These are phyloP conservation scores for Candida sp. DNA, from an alignment of 1,139 yeast genomes.

Conservation along the genomic window DNA sequence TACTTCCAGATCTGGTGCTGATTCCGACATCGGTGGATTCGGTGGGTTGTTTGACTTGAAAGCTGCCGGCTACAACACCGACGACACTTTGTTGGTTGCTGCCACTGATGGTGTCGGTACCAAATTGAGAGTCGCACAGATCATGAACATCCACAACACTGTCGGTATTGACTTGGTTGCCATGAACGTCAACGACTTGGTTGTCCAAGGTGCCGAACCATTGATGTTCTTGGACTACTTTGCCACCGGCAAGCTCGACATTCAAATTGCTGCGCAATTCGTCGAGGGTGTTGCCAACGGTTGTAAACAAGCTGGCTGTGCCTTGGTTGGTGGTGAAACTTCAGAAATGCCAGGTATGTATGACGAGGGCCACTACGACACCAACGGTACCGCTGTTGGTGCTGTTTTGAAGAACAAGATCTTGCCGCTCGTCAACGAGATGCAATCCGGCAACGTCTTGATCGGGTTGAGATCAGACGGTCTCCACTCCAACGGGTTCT, in stretches of 20 bases:
- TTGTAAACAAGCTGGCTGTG: constrained; percentile 95
- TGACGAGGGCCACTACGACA: constrained; percentile 93
- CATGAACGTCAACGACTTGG: constrained; percentile 97
- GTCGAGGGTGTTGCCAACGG: constrained; percentile 98
- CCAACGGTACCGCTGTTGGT: constrained; percentile 98
- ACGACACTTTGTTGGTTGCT: constrained; percentile 85
- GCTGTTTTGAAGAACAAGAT: constrained; percentile 87
- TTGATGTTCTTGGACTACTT: constrained; percentile 94
- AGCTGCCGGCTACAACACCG: constrained; percentile 82
- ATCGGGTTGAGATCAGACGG: constrained; percentile 93
- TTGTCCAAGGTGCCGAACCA: constrained; percentile 99
- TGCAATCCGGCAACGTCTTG: constrained; percentile 81
- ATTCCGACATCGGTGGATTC: constrained; percentile 98
- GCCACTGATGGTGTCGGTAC: constrained; percentile 99
- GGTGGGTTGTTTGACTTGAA: constrained; percentile 96
- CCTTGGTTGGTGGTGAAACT: constrained; percentile 98
- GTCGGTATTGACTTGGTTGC: constrained; percentile 99
- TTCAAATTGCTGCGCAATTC: constrained; percentile 82
- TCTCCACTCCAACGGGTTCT: constrained; percentile 95
- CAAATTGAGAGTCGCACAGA: constrained; percentile 93
- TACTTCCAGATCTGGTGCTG: constrained; percentile 97
- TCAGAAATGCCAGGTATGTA: constrained; percentile 99
- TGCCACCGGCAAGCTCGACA: constrained; percentile 93
- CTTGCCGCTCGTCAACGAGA: constrained; percentile 68
- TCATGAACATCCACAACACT: constrained; percentile 86